A percentile compares a stretch with the other conserved stretches of the same genome.
Evolutionary conservation across 805 yeast species (phyloP).

Genomic region (Vanderwaltozyma polyspora): DNA sequence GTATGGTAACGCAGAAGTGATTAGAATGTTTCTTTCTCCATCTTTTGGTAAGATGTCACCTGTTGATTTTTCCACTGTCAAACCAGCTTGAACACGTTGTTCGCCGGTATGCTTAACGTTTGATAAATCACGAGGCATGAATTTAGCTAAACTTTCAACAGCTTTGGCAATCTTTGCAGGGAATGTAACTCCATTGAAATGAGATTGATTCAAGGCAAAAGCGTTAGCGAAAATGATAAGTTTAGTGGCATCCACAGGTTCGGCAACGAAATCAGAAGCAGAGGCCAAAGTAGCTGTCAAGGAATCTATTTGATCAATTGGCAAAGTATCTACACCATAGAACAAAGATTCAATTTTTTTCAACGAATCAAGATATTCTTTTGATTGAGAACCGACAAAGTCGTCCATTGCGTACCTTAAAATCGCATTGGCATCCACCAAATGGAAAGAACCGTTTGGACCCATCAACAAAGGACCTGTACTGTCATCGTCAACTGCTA

Average conservation of each 20-base stretch:
- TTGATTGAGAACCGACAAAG: constrained; percentile 28
- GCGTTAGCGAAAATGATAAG: constrained; percentile 49
- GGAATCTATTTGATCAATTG: not conserved
- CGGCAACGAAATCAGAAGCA: constrained; percentile 11
- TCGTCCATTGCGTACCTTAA: constrained; percentile 50
- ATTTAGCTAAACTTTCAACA: constrained; percentile 34
- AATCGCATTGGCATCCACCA: constrained; percentile 58
- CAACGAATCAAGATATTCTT: constrained; percentile 21
- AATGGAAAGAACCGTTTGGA: constrained; percentile 27
- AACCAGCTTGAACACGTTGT: constrained; percentile 19
- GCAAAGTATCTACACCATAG: not conserved
- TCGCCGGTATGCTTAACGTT: constrained; percentile 34
- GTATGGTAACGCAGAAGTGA: constrained; percentile 95
- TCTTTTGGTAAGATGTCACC: constrained; percentile 48
- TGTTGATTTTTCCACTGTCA: constrained; percentile 12
- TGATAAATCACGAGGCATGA: constrained; percentile 21
- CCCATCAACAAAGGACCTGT: constrained; percentile 19
- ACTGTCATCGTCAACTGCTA: constrained; percentile 12
- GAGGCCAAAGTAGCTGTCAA: not conserved
- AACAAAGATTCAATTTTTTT: constrained; percentile 14
- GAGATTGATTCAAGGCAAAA: constrained; percentile 32
- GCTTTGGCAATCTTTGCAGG: constrained; percentile 34
- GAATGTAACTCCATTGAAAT: constrained; percentile 16
- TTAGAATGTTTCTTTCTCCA: constrained; percentile 67
- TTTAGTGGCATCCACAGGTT: constrained; percentile 36